Percentiles rank a stretch among this genome's conserved stretches.
Evolutionary conservation across 441 rosid species (phyloP).

Genomic region (Jatropha podagrica): DNA sequence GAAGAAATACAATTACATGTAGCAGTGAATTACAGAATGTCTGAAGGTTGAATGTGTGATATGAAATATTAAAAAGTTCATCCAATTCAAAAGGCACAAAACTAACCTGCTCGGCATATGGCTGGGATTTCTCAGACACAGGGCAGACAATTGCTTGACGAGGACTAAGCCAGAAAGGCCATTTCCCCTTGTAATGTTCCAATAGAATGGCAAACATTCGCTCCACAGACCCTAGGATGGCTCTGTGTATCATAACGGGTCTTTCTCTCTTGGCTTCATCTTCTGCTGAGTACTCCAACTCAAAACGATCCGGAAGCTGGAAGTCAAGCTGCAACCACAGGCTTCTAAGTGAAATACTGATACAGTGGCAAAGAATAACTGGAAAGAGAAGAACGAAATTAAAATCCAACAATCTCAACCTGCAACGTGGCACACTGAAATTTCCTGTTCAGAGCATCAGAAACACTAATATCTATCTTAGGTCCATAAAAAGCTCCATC

Average conservation of each 20-base stretch:
- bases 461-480: slow-evolving; percentile 95
- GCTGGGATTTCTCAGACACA: slow-evolving; percentile 83
- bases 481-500: slow-evolving; percentile 99
- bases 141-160: slow-evolving; percentile 99
- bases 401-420: slow-evolving; percentile 40
- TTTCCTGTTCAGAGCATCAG: slow-evolving; percentile 92
- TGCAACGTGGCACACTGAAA: slow-evolving; percentile 97
- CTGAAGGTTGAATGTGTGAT: not conserved
- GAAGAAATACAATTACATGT: not conserved
- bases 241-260: slow-evolving; percentile 98
- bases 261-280: slow-evolving; percentile 82
- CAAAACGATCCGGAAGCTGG: slow-evolving; percentile 88
- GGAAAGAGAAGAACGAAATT: slow-evolving; percentile 10
- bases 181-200: slow-evolving; percentile 99
- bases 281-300: slow-evolving; percentile 82
- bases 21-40: not conserved
- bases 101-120: slow-evolving; percentile 70
- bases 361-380: not conserved
- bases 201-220: slow-evolving; percentile 92
- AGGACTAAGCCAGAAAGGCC: slow-evolving; percentile 99
- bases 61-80: not conserved
- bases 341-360: slow-evolving; percentile 22
- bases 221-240: slow-evolving; percentile 96
- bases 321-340: slow-evolving; percentile 82
- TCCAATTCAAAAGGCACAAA: slow-evolving; percentile 15